phyloP scores from a whole-genome alignment of 495 filamentous ascomycete genomes.

The Trichoderma erinaceum region DNA sequence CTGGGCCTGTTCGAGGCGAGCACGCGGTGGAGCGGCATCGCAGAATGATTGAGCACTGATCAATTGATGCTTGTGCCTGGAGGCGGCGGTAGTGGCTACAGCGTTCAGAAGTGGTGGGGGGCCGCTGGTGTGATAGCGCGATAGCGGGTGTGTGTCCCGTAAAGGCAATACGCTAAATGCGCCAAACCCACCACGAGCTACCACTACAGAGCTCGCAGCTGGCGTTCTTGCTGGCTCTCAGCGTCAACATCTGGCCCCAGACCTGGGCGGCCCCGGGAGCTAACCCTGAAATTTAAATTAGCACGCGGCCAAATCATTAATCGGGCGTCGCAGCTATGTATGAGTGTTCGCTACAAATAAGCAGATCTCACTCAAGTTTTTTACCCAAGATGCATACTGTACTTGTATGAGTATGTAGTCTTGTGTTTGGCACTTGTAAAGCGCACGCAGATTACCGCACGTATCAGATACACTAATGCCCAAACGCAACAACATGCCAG shows the following conservation, averaged over 20 bases:
- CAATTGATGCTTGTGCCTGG: background rate
- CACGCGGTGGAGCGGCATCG: background rate
- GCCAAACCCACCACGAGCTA: background rate
- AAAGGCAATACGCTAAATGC: background rate
- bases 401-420: background rate
- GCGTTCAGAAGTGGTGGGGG: background rate
- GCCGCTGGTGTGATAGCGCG: background rate
- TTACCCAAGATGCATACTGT: no score
- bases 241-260: background rate
- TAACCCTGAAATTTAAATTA: constrained; percentile 13
- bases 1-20: background rate
- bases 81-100: constrained; percentile 8
- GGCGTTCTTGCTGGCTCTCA: background rate
- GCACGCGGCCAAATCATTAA: background rate
- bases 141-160: background rate
- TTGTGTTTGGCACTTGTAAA: no score
- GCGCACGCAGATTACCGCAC: no score
- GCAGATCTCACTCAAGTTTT: background rate
- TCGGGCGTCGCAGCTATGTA: background rate
- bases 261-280: constrained; percentile 3
- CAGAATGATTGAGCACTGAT: background rate
- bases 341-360: background rate
- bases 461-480: background rate
- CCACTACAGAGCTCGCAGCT: background rate
- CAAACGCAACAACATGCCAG: background rate